Evolutionary conservation across 2,329 filamentous ascomycete species (phyloP).

Genomic region (Blastomyces emzantsi): DNA sequence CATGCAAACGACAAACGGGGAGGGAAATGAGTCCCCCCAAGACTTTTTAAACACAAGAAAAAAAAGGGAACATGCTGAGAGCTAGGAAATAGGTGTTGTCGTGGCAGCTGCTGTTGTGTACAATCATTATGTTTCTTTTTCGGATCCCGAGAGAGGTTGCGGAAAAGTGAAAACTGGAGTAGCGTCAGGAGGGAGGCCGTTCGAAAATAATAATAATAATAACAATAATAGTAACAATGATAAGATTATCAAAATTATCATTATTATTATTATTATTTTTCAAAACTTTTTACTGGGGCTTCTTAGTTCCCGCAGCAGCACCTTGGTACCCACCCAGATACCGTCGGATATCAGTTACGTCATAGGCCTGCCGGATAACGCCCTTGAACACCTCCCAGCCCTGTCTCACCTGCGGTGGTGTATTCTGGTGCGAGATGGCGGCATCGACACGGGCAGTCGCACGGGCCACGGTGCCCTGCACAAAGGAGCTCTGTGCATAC

Average conservation of each 20-base stretch:
- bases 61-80: background rate
- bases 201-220: background rate
- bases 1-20: background rate
- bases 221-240: background rate
- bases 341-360: constrained; percentile 67
- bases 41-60: background rate
- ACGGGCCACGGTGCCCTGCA: constrained; percentile 71
- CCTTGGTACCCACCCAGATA: constrained; percentile 49
- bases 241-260: background rate
- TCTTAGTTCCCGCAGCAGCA: constrained; percentile 32
- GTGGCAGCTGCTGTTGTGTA: background rate
- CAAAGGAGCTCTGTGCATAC: constrained; percentile 81
- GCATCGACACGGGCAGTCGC: constrained; percentile 69
- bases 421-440: constrained; percentile 74
- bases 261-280: background rate
- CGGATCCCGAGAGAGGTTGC: background rate
- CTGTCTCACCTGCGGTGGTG: constrained; percentile 68
- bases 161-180: background rate
- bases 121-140: background rate
- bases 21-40: background rate
- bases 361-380: constrained; percentile 61
- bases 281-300: constrained; percentile 36
- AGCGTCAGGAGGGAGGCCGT: background rate
- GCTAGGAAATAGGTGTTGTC: background rate
- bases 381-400: constrained; percentile 74